These are phyloP conservation scores for Candolleomyces aberdarensis DNA, from an alignment of 768 basidiomycete species.

Conservation along the genomic window DNA sequence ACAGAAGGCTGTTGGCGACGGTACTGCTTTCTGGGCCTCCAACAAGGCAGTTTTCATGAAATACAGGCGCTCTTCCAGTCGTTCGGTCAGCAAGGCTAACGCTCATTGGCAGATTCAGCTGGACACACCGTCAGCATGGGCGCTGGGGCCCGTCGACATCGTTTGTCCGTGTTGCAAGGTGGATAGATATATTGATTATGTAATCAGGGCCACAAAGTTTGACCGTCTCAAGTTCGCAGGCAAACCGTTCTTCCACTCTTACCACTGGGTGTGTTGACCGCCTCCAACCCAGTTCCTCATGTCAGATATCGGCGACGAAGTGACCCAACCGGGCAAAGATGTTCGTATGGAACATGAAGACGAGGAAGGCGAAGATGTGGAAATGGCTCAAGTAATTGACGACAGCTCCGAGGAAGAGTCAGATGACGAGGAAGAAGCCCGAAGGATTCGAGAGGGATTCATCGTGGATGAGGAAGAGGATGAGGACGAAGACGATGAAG, in stretches of 20 bases:
- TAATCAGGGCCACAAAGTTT: constrained; percentile 14
- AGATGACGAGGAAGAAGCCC: constrained; percentile 87
- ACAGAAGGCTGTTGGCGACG: constrained; percentile 78
- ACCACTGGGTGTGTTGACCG: not conserved
- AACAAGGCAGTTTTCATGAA: constrained; percentile 64
- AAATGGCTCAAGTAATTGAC: constrained; percentile 55
- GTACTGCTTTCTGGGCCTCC: constrained; percentile 69
- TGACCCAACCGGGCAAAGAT: constrained; percentile 23
- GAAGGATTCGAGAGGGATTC: constrained; percentile 80
- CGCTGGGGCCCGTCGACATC: too few species aligned
- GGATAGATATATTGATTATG: constrained; percentile 10
- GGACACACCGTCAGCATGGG: not conserved
- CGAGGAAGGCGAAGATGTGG: constrained; percentile 53
- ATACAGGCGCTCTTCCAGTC: constrained; percentile 21
- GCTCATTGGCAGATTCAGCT: not conserved
- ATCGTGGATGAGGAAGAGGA: constrained; percentile 91
- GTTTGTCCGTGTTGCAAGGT: not conserved
- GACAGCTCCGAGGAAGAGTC: constrained; percentile 90
- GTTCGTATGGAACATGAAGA: constrained; percentile 68
- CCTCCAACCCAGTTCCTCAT: not conserved
- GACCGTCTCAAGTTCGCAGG: constrained; percentile 5
- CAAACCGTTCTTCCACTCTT: not conserved
- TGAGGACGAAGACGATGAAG: constrained; percentile 71
- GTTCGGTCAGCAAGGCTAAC: not conserved
- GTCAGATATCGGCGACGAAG: not conserved